Base-by-base conservation (phyloP, 2,329 filamentous ascomycete species). In the Bimuria novae-zelandiae region DNA sequence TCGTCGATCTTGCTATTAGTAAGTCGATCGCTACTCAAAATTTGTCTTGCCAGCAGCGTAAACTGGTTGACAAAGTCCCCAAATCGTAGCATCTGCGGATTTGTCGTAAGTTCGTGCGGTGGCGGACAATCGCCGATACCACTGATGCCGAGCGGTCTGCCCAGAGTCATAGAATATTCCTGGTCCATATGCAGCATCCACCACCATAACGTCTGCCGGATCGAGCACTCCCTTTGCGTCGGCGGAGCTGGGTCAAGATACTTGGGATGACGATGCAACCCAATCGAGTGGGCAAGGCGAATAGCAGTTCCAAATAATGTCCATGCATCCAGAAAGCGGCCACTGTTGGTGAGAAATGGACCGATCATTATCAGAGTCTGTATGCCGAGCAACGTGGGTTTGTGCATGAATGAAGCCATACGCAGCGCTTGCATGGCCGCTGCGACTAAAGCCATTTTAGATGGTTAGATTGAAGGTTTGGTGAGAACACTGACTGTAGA, bases 141-240 rank as follows among this genome's bases (percentile, higher is more conserved):
- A 42, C 77, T 79, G 29, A 80, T 80, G 0, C 78, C 79, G 8
- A 80, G 62, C 1, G 79, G 79, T 30, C 79, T 69, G 17, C 79
- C 79, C 0, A 80, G 69, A 0, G 76, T 79, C 64, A 80, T 78
- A 0, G 77, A 79, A 55, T 80, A 80, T 42, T 80, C 75, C 51
- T 80, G 77, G 42, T 81, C 79, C 72, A 80, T 77, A 52, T 80
- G 77, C n/a, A 81, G 61, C 71, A 81, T 77, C 76, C 78, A 79
- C 79, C 79, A 81, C 79, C 79, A 81, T 1, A 80, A 64, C 14
- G 74, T 74, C 46, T 75, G 76, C 5, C 79, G 70, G 12, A 76
- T 68, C 12, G 71, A 71, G 42, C 71, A 73, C 57, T 80, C 77
- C 21, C 72, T 69, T 7, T 75, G 67, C 2, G 61, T 66, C 1